Evolutionary conservation across 106 monocot genomes (phyloP).

Genomic region (Phalaenopsis equestris): DNA sequence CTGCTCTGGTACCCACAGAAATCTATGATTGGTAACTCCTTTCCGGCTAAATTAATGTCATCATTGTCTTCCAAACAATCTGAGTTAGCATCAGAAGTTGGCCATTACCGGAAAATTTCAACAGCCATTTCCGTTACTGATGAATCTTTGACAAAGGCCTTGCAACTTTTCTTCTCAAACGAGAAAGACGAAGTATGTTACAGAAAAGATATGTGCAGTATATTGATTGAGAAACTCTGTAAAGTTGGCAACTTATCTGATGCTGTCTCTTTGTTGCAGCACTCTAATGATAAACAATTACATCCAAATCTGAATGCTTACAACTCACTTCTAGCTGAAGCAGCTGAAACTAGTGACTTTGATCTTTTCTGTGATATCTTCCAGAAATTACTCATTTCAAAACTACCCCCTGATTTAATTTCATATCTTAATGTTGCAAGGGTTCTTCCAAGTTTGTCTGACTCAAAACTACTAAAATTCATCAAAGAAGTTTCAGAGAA

Average conservation of each 20-base stretch:
- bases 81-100: neutral
- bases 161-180: conserved; percentile 17
- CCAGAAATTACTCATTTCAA: conserved; percentile 52
- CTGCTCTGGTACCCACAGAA: neutral
- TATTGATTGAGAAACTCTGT: conserved; percentile 39
- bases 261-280: conserved; percentile 24
- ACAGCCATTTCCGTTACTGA: conserved; percentile 8
- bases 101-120: conserved; percentile 6
- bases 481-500: conserved; percentile 44
- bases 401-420: conserved; percentile 34
- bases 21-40: neutral
- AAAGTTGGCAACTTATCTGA: conserved; percentile 34
- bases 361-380: conserved; percentile 43
- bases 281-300: conserved; percentile 24
- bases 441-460: conserved; percentile 30
- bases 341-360: conserved; percentile 33
- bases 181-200: conserved; percentile 13
- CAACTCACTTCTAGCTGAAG: conserved; percentile 36
- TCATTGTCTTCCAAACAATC: neutral
- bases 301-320: conserved; percentile 24
- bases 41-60: neutral
- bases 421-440: conserved; percentile 46
- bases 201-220: conserved; percentile 19
- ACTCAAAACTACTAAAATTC: conserved; percentile 31
- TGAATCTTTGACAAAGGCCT: conserved; percentile 9